Percentiles rank a stretch among this genome's conserved stretches.
Conservation (phyloP, 108 stramenopile genomes). For the Cyclostephanos invisitatus region DNA sequence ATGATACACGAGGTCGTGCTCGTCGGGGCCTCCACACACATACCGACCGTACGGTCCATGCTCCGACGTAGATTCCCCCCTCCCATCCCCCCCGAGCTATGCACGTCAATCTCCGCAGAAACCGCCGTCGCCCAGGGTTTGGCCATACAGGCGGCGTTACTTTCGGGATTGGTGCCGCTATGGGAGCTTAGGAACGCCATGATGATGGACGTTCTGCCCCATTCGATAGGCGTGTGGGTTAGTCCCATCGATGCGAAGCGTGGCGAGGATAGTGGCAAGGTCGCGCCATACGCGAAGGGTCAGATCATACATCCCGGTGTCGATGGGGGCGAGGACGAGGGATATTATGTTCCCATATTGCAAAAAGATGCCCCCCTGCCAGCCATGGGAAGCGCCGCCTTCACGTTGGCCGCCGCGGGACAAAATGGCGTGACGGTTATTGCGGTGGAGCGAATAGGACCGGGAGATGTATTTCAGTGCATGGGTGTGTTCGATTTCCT, state of each 20-base stretch:
- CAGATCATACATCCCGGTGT: constrained; percentile 24
- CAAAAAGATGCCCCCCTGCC: constrained; percentile 64
- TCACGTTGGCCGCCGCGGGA: constrained; percentile 53
- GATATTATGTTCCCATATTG: constrained; percentile 61
- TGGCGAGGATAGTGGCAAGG: background rate
- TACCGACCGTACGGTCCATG: constrained; percentile 68
- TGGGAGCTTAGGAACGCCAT: constrained; percentile 72
- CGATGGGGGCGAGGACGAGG: constrained; percentile 1
- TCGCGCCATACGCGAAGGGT: constrained; percentile 29
- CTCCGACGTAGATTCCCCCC: constrained; percentile 64
- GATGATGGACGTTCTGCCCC: constrained; percentile 84
- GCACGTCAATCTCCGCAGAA: constrained; percentile 70
- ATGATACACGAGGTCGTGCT: constrained; percentile 82
- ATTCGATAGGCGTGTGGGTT: constrained; percentile 77
- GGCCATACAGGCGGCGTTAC: constrained; percentile 79
- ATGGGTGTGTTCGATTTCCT: constrained; percentile 74
- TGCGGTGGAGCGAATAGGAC: constrained; percentile 71
- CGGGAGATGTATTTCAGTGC: constrained; percentile 47
- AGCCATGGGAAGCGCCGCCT: constrained; percentile 63
- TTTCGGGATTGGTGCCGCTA: constrained; percentile 60
- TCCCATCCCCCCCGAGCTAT: constrained; percentile 55
- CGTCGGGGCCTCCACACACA: constrained; percentile 79
- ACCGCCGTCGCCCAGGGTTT: constrained; percentile 80
- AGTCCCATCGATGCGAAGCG: constrained; percentile 8
- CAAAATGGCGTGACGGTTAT: constrained; percentile 75